A percentile compares a stretch with the other conserved stretches of the same genome.
These are phyloP conservation scores for Aspergillus fijiensis DNA, from an alignment of 2,329 filamentous ascomycete genomes.

Conservation along the genomic window DNA sequence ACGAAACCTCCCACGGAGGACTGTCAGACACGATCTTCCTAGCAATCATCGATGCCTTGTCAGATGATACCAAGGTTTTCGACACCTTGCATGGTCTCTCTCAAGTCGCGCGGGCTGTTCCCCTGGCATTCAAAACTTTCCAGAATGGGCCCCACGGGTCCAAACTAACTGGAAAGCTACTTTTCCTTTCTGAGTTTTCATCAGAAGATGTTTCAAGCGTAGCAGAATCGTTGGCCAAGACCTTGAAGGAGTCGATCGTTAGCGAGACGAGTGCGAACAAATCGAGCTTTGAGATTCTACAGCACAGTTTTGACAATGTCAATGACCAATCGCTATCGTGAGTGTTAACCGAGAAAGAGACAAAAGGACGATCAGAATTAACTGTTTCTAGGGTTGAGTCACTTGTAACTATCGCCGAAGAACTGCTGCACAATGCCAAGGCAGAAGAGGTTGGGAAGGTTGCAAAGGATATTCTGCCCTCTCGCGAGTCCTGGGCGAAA, in stretches of 20 bases:
- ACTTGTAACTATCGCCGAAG: conserved; percentile 55
- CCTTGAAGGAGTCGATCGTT: conserved; percentile 37
- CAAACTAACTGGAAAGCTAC: conserved; percentile 52
- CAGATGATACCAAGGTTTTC: conserved; percentile 36
- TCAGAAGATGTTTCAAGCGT: conserved; percentile 52
- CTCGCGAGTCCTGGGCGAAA: conserved; percentile 62
- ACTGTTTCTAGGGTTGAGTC: conserved; percentile 53
- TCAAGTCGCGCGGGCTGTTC: conserved; percentile 43
- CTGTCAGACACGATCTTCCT: conserved; percentile 39
- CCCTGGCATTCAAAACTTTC: conserved; percentile 45
- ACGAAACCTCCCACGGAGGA: conserved; percentile 34
- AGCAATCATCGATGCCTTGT: conserved; percentile 43
- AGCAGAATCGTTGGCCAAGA: conserved; percentile 35
- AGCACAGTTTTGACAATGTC: conserved; percentile 51
- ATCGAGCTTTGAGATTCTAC: conserved; percentile 54
- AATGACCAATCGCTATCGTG: conserved; percentile 46
- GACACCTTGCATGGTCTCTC: conserved; percentile 47
- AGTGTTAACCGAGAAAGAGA: conserved; percentile 21
- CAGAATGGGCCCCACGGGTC: conserved; percentile 48
- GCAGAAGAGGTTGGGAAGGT: conserved; percentile 28
- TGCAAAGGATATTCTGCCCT: conserved; percentile 59
- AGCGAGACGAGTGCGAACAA: conserved; percentile 40
- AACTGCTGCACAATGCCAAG: conserved; percentile 43
- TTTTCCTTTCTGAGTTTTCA: conserved; percentile 55
- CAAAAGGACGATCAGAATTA: conserved; percentile 7